These are phyloP conservation scores for Fistulifera solaris DNA, from an alignment of 108 stramenopile genomes.

Conservation along the genomic window DNA sequence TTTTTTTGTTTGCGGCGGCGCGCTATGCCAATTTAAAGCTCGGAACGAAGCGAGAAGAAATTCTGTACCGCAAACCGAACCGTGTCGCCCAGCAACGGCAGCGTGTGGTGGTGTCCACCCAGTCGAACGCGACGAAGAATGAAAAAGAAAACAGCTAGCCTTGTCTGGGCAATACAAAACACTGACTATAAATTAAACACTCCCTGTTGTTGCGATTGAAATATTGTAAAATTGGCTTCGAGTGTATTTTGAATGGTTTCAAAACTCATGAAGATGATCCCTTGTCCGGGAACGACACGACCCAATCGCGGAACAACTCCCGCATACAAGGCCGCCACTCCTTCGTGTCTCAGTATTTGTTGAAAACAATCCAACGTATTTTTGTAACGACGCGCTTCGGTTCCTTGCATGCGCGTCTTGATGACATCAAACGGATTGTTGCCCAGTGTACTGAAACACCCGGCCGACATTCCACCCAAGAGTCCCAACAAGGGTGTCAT, in stretches of 20 bases:
- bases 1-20: conserved; percentile 75
- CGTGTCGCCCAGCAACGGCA: conserved; percentile 16
- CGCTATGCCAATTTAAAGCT: conserved; percentile 51
- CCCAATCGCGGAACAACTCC: conserved; percentile 90
- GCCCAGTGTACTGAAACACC: conserved; percentile 92
- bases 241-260: conserved; percentile 79
- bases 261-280: conserved; percentile 97
- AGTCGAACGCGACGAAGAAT: no score
- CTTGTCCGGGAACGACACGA: conserved; percentile 94
- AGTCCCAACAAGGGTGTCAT: conserved; percentile 78
- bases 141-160: no score
- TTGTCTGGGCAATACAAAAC: no score
- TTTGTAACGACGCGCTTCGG: conserved; percentile 76
- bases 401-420: conserved; percentile 97
- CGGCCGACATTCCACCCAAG: conserved; percentile 95
- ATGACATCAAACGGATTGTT: conserved; percentile 98
- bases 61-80: conserved; percentile 43
- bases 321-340: conserved; percentile 84
- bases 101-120: neutral
- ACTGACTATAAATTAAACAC: no score
- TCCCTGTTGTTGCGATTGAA: conserved; percentile 18
- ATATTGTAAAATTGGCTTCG: conserved; percentile 44
- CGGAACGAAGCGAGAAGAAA: conserved; percentile 47
- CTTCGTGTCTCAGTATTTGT: conserved; percentile 84
- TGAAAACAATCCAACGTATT: conserved; percentile 87